phyloP scores from a whole-genome alignment of 495 filamentous ascomycete species.

The Beverwykella pulmonaria region DNA sequence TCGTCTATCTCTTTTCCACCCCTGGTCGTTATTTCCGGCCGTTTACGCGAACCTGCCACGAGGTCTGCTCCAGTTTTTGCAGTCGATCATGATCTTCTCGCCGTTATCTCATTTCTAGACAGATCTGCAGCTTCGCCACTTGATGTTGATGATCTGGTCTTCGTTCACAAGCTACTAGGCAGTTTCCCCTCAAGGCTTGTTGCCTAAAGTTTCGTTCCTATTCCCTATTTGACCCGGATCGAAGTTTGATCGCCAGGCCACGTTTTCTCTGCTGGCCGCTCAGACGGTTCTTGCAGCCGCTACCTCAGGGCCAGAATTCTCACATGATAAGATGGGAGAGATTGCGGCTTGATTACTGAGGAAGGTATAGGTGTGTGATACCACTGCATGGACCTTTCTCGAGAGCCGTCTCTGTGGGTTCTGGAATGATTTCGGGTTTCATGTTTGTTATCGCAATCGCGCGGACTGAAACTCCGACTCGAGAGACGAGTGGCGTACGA shows the following conservation, averaged over 20 bases:
- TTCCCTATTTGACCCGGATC: not conserved
- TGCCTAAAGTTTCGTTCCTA: not conserved
- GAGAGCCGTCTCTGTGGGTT: not conserved
- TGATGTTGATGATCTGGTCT: too few species aligned
- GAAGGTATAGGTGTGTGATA: not conserved
- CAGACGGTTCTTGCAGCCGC: not conserved
- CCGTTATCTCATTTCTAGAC: too few species aligned
- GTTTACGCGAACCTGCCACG: too few species aligned
- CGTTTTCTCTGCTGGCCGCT: not conserved
- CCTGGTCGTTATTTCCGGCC: too few species aligned
- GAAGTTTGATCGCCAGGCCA: not conserved
- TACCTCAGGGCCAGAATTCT: not conserved
- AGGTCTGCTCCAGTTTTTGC: too few species aligned
- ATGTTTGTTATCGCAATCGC: not conserved
- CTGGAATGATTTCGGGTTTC: not conserved
- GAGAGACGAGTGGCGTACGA: not conserved
- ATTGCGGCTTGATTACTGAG: not conserved
- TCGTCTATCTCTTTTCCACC: too few species aligned
- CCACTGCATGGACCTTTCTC: not conserved
- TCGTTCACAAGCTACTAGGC: not conserved
- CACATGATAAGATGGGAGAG: not conserved
- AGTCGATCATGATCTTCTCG: too few species aligned
- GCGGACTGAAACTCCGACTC: not conserved
- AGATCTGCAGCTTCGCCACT: too few species aligned
- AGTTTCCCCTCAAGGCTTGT: not conserved